Evolutionary conservation across 192 early-diverging fungal species (phyloP), one percentile per base, ranked within the genome.

Genomic region (Podila epicladia): DNA sequence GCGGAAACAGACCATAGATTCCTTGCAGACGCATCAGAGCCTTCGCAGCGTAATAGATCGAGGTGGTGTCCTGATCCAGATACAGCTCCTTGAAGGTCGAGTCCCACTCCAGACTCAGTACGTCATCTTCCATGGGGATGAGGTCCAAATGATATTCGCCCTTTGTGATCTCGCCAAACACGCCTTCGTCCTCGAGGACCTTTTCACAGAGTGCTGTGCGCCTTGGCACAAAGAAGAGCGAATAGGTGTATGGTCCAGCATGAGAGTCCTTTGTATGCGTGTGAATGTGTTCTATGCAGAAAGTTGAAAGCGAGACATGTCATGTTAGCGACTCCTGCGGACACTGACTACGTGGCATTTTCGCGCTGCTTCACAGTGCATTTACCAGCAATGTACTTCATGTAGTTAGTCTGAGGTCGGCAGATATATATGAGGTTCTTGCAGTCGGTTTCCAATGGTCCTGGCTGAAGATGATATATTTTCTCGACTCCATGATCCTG

Each of bases 401-500:
- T 93, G 78, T 93, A 91, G 61, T 87, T 65, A 38, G 97, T 62
- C 37, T 92, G 91, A 1, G 96, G 95, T 49, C 94, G 83, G 60
- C 91, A 89, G 38, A 98, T 88, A 75, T 97, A 98, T n/a, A 97
- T 89, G 28, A 98, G 65, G 65, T 87, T 90, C 60, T 86, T 87
- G 71, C 89, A 83, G 35, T 95, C 95, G 0, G 92, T 93, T 9
- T 93, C 91, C 66, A 93, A 67, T 37, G 79, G 84, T 19, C 79
- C 86, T n/a, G 87, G 66, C 22, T 93, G 84, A 24, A 98, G 86
- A 71, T 97, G 90, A 79, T 93, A 97, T 62, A 98, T 93, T 85
- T 95, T 97, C 65, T 97, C 95, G 15, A 97, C 95, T 24, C 97
- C 97, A 86, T 98, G 97, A 69, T 98, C 97, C 91, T 94, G 73